phyloP scores from a whole-genome alignment of 1,284 basidiomycete genomes.

The Ganoderma boninense region DNA sequence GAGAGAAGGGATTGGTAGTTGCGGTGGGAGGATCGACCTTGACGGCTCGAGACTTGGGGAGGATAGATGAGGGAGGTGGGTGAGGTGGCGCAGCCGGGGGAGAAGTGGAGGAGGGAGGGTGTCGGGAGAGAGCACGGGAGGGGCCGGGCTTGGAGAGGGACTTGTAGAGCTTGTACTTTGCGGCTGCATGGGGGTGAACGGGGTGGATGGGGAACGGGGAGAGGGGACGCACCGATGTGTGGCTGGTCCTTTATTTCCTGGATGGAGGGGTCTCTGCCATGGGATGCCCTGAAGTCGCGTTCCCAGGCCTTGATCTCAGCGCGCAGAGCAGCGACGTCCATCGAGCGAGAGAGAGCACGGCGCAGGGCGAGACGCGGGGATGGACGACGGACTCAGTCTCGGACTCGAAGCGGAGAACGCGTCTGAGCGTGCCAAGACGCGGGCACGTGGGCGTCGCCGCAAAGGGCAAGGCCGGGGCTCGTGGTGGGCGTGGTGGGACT shows the following conservation, averaged over 20 bases:
- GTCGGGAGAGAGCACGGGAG: constrained; percentile 28
- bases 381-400: no score
- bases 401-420: neutral
- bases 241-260: constrained; percentile 81
- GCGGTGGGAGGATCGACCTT: constrained; percentile 58
- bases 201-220: constrained; percentile 25
- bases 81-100: constrained; percentile 46
- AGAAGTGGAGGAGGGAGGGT: constrained; percentile 41
- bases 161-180: constrained; percentile 87
- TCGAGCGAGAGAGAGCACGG: constrained; percentile 41
- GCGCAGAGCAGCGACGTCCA: constrained; percentile 64
- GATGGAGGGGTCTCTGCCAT: constrained; percentile 74
- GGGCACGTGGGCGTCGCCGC: constrained; percentile 13
- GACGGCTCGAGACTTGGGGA: constrained; percentile 57
- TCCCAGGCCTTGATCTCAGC: constrained; percentile 88
- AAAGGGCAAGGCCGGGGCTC: constrained; percentile 12
- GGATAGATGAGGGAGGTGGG: constrained; percentile 46
- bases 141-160: constrained; percentile 64
- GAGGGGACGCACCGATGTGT: constrained; percentile 67
- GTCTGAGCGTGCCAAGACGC: constrained; percentile 24
- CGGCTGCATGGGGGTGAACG: constrained; percentile 56
- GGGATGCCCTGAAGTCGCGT: constrained; percentile 67
- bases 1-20: constrained; percentile 81
- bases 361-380: constrained; percentile 13
- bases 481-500: neutral